Conservation (phyloP, 495 filamentous ascomycete genomes). For the Podospora pseudoanserina region DNA sequence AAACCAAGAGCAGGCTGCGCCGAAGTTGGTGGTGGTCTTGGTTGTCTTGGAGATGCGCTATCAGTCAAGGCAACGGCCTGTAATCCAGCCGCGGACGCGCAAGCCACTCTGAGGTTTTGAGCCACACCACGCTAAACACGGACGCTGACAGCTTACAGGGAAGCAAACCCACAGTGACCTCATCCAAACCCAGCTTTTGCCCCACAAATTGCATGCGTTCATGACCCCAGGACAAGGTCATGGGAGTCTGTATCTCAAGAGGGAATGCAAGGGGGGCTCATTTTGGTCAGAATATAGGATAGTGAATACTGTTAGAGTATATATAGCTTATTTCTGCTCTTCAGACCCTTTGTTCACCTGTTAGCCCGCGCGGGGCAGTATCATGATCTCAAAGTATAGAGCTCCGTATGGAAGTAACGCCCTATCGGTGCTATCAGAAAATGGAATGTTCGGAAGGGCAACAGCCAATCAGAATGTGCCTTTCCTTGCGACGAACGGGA, state of each 20-base stretch:
- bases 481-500: conserved; percentile 17
- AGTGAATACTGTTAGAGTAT: background rate
- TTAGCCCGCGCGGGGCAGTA: no score
- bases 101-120: conserved; percentile 2
- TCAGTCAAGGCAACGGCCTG: conserved; percentile 6
- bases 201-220: conserved; percentile 1
- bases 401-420: background rate
- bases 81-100: background rate
- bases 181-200: conserved; percentile 5
- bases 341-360: background rate
- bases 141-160: background rate
- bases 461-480: conserved; percentile 18
- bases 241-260: background rate
- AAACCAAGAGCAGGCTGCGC: no score
- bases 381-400: background rate
- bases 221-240: background rate
- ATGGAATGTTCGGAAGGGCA: background rate
- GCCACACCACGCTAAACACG: conserved; percentile 1
- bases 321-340: no score
- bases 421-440: background rate
- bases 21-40: background rate
- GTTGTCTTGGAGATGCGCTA: conserved; percentile 1
- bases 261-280: background rate
- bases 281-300: background rate
- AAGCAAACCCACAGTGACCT: conserved; percentile 10